Evolutionary conservation across 352 stramenopile genomes (phyloP).

Genomic region (Globisporangium paddicum): DNA sequence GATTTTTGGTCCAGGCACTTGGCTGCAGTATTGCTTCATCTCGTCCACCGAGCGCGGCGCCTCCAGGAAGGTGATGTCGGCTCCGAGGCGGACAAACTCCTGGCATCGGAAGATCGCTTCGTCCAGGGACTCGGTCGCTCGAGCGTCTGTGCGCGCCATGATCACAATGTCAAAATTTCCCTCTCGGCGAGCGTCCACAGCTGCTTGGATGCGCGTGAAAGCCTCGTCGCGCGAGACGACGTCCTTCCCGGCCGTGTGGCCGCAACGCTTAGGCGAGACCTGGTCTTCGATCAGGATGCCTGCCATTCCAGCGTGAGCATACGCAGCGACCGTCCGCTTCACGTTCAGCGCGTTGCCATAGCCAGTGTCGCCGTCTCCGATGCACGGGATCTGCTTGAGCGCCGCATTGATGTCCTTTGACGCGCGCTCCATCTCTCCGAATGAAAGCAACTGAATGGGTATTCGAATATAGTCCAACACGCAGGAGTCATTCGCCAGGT

Average conservation of each 20-base stretch:
- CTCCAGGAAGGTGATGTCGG: conserved; percentile 96
- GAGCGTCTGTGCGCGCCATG: conserved; percentile 92
- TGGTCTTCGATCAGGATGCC: conserved; percentile 95
- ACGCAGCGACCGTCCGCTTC: conserved; percentile 89
- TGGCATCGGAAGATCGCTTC: conserved; percentile 91
- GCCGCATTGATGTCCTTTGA: conserved; percentile 39
- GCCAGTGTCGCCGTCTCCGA: conserved; percentile 87
- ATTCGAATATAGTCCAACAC: not conserved
- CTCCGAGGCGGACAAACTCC: conserved; percentile 87
- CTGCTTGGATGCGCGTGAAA: conserved; percentile 78
- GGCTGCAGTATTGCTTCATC: conserved; percentile 89
- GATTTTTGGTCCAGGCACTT: conserved; percentile 90
- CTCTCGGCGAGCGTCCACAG: conserved; percentile 86
- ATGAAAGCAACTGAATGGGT: conserved; percentile 52
- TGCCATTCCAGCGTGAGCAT: conserved; percentile 88
- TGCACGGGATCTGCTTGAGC: conserved; percentile 45
- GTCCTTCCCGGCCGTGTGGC: conserved; percentile 89
- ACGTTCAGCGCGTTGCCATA: conserved; percentile 94
- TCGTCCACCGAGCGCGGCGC: conserved; percentile 87
- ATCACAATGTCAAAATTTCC: conserved; percentile 90
- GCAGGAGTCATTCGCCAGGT: not conserved
- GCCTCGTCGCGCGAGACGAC: conserved; percentile 87
- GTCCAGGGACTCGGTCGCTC: conserved; percentile 85
- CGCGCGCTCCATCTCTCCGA: conserved; percentile 49
- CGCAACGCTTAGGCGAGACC: conserved; percentile 90